A percentile compares a stretch with the other conserved stretches of the same genome.
Evolutionary conservation across 2,329 filamentous ascomycete genomes (phyloP).

Genomic region (Lasiodiplodia sp.): DNA sequence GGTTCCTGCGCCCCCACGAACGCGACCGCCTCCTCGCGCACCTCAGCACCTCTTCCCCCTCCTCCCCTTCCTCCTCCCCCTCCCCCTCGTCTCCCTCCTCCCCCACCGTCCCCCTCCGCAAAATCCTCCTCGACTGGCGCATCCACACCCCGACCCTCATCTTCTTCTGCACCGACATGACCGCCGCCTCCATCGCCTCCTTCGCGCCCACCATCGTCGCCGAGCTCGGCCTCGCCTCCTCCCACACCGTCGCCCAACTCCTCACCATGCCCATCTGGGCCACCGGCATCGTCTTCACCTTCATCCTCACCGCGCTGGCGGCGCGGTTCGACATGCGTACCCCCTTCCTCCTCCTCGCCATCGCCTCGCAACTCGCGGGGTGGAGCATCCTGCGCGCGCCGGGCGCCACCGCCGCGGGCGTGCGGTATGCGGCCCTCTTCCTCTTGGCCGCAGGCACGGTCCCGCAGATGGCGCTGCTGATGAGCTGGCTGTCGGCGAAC

Average conservation of each 20-base stretch:
- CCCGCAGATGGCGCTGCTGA: conserved; percentile 40
- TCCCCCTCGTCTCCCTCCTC: not conserved
- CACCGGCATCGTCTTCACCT: conserved; percentile 36
- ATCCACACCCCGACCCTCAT: conserved; percentile 50
- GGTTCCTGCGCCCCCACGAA: not conserved
- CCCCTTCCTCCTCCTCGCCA: conserved; percentile 50
- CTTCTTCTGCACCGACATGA: conserved; percentile 47
- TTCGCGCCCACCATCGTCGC: conserved; percentile 68
- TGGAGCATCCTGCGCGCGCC: conserved; percentile 40
- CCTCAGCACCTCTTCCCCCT: conserved; percentile 36
- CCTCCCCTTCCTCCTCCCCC: conserved; percentile 31
- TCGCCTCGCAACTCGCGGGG: conserved; percentile 34
- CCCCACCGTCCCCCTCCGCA: conserved; percentile 31
- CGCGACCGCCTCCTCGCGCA: conserved; percentile 1
- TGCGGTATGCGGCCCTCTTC: conserved; percentile 40
- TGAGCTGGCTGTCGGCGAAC: conserved; percentile 48
- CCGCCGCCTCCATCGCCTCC: conserved; percentile 48
- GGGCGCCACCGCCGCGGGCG: no score
- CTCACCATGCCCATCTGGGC: conserved; percentile 56
- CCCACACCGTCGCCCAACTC: conserved; percentile 65
- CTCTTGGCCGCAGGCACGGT: conserved; percentile 38
- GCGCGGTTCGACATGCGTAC: conserved; percentile 67
- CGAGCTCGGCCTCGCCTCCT: conserved; percentile 62
- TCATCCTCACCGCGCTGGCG: conserved; percentile 60
- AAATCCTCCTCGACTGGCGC: conserved; percentile 49